These are phyloP conservation scores for Marchantia paleacea DNA, from an alignment of 225 moss, liverwort and hornwort genomes.

Conservation along the genomic window DNA sequence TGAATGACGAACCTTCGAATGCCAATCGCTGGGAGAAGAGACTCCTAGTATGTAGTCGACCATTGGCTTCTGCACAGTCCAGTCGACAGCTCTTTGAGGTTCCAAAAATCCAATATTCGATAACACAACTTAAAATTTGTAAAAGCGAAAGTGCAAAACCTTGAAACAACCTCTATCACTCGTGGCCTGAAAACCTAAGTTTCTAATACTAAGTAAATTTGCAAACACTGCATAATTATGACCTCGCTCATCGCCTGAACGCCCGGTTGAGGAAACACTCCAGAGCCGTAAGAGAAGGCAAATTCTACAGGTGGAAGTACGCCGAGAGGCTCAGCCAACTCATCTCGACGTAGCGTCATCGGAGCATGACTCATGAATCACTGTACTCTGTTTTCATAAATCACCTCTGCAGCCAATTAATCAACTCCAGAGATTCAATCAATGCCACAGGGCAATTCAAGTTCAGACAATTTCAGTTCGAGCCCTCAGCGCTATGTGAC, in stretches of 20 bases:
- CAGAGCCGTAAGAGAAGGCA: conserved; percentile 85
- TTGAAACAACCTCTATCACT: neutral
- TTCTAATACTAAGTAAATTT: neutral
- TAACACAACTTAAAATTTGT: neutral
- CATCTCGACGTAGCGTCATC: conserved; percentile 31
- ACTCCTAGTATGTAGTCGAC: conserved; percentile 94
- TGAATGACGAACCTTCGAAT: conserved; percentile 59
- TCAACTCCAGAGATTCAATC: no score
- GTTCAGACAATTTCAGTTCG: no score
- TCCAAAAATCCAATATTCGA: no score
- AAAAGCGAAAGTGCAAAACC: neutral
- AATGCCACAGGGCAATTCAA: no score
- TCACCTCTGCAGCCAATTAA: no score
- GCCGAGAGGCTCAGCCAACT: conserved; percentile 63
- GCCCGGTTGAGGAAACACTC: conserved; percentile 60
- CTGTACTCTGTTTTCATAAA: no score
- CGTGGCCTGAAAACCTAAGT: neutral
- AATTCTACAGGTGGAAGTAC: conserved; percentile 79
- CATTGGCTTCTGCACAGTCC: conserved; percentile 66
- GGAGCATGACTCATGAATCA: neutral
- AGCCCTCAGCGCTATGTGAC: no score
- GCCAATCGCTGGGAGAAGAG: conserved; percentile 78
- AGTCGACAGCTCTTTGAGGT: neutral
- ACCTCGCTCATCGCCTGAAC: neutral
- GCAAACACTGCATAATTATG: neutral